Percentiles rank a stretch among this genome's conserved stretches.
Evolutionary conservation across 148 eudicot species (phyloP).

Genomic region (Dianthus caryophyllus): DNA sequence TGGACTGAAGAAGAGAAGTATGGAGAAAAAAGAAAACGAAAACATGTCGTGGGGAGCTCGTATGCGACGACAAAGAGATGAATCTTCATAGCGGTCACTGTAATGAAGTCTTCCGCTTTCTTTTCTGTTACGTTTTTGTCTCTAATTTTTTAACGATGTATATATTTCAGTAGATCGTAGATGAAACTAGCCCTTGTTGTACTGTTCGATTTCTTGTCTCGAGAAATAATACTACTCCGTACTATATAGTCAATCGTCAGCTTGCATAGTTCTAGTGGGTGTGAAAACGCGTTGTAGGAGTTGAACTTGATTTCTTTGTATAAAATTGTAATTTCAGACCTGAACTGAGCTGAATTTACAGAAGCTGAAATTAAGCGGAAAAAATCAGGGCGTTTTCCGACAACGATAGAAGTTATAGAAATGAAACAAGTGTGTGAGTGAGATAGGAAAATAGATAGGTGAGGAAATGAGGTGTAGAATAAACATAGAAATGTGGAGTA

Average conservation of each 20-base stretch:
- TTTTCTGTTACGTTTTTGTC: not conserved
- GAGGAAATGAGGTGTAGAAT: not conserved
- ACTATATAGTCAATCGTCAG: too few relatives aligned
- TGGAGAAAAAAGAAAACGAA: conserved; percentile 39
- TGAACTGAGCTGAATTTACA: too few relatives aligned
- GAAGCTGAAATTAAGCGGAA: too few relatives aligned
- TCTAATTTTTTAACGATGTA: not conserved
- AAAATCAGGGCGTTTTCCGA: too few relatives aligned
- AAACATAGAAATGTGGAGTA: not conserved
- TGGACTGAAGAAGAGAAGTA: conserved; percentile 64
- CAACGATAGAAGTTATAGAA: not conserved
- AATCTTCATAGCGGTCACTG: conserved; percentile 19
- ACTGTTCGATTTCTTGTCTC: too few relatives aligned
- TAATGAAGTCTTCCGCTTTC: not conserved
- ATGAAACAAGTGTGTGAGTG: not conserved
- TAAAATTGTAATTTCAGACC: too few relatives aligned
- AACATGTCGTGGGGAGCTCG: conserved; percentile 81
- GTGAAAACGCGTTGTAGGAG: too few relatives aligned
- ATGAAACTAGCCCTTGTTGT: not conserved
- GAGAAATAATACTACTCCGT: too few relatives aligned
- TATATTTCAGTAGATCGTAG: not conserved
- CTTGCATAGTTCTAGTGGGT: too few relatives aligned
- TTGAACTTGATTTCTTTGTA: too few relatives aligned
- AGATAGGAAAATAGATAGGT: not conserved
- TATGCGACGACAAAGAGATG: conserved; percentile 60